Evolutionary conservation across 495 filamentous ascomycete species (phyloP), one percentile per base, ranked within the genome.

Genomic region (Glarea lozoyensis): DNA sequence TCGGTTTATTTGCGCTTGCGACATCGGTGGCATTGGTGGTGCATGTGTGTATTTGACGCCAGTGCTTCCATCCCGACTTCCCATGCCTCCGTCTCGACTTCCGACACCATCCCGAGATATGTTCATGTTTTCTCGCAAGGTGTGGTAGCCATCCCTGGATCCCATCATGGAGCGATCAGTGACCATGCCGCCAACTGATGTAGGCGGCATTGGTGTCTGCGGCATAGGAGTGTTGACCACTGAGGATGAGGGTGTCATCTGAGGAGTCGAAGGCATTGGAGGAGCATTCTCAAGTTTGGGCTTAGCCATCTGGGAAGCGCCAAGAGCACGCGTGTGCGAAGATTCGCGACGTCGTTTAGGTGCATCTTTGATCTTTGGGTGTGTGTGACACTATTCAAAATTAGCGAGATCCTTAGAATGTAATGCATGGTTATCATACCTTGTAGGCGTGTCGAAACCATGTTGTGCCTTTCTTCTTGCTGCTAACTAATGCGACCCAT

Each of bases 391-490:
- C 81, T 86, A 9, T 30, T 7, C 25, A 29, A 29, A 29, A 29
- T 29, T 7, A 29, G 25, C 25, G 25, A 29, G 25, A 29, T n/a
- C 25, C n/a, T 29, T n/a, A 29, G 7, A 7, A 29, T 7, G 25
- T n/a, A 41, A 15, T 19, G 19, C 17, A 29, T 38, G 38, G 20
- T 37, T 40, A 22, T 62, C 67, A 60, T 54, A 86, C 82, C 76
- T 87, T 88, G 58, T 88, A 86, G 31, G 84, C 84, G 57, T 88
- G 84, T 48, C 84, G 67, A 51, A 88, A 88, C 84, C 84, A 88
- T 3, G 83, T 85, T 4, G 83, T 87, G 2, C 84, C 84, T 65
- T 88, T 88, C 69, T 86, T 88, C 69, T 87, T 88, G 54, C 79
- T 86, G 60, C 79, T 86, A 31, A 84, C 79, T 32, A 88, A 60